Evolutionary conservation across 2,329 filamentous ascomycete species (phyloP).

Genomic region (Colletotrichum tropicicola): DNA sequence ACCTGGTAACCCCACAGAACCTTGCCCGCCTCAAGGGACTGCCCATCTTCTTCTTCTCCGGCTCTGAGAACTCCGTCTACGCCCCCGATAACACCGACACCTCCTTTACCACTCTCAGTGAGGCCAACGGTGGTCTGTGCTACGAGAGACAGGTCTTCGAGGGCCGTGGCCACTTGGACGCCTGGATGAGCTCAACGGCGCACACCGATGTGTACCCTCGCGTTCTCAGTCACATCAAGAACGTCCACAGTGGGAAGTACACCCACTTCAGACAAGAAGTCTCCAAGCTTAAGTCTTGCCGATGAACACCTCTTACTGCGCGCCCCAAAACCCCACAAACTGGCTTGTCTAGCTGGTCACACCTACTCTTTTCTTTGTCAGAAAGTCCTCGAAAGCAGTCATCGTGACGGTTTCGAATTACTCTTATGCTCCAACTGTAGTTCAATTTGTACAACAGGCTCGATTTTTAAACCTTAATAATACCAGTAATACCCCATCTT

Average conservation of each 20-base stretch:
- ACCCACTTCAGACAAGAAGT: neutral
- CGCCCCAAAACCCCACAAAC: neutral
- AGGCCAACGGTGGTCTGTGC: slow-evolving; percentile 33
- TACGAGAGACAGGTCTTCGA: slow-evolving; percentile 37
- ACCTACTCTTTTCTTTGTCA: neutral
- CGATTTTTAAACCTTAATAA: neutral
- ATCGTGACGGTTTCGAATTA: neutral
- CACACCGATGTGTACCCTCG: slow-evolving; percentile 34
- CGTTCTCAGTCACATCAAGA: slow-evolving; percentile 22
- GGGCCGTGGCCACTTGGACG: slow-evolving; percentile 36
- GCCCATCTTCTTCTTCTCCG: slow-evolving; percentile 31
- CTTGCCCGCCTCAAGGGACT: slow-evolving; percentile 16
- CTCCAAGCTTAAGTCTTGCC: neutral
- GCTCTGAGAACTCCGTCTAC: slow-evolving; percentile 34
- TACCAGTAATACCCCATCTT: neutral
- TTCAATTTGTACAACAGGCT: neutral
- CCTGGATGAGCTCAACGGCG: slow-evolving; percentile 36
- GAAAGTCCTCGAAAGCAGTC: neutral
- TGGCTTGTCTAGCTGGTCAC: neutral
- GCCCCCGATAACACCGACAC: slow-evolving; percentile 35
- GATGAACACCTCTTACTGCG: too few relatives aligned
- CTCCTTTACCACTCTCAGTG: slow-evolving; percentile 34
- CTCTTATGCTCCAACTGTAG: neutral
- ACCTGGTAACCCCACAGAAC: slow-evolving; percentile 16
- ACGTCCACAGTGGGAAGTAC: neutral